These are phyloP conservation scores for Lactuca sativa DNA, from an alignment of 129 eudicot species.

Conservation along the genomic window DNA sequence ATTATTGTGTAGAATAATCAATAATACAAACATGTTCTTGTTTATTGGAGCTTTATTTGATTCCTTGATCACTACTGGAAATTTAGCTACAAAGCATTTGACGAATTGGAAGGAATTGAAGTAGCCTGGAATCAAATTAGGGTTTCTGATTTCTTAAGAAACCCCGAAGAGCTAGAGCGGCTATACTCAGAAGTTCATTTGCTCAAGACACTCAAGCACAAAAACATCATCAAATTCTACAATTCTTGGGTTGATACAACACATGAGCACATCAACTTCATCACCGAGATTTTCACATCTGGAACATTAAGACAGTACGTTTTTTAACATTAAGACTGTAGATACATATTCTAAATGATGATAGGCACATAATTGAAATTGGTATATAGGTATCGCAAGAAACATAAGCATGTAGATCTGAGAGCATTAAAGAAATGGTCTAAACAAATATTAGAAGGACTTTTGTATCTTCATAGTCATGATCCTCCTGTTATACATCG, in stretches of 20 bases:
- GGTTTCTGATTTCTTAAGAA: constrained; percentile 68
- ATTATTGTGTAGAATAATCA: neutral
- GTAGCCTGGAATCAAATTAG: constrained; percentile 98
- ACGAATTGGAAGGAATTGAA: constrained; percentile 89
- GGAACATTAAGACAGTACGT: constrained; percentile 95
- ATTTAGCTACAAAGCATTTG: constrained; percentile 89
- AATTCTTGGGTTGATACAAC: constrained; percentile 84
- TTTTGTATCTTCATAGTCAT: constrained; percentile 91
- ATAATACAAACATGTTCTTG: neutral
- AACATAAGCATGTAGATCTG: constrained; percentile 91
- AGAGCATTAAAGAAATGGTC: constrained; percentile 99
- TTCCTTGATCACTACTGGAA: constrained; percentile 40
- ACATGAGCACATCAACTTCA: constrained; percentile 84
- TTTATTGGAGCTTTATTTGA: neutral
- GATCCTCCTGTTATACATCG: constrained; percentile 97
- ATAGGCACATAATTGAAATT: neutral
- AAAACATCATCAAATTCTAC: constrained; percentile 90
- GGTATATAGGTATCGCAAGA: constrained; percentile 69
- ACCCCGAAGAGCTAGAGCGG: constrained; percentile 73
- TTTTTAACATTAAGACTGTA: neutral
- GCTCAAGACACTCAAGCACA: constrained; percentile 93
- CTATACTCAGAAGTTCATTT: constrained; percentile 87
- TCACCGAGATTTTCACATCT: constrained; percentile 93
- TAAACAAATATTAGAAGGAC: constrained; percentile 93
- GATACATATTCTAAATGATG: constrained; percentile 13